Percentiles rank a stretch among this genome's conserved stretches.
Conservation (phyloP, 164 flowering plant genomes). For the Chloranthus sessilifolius region DNA sequence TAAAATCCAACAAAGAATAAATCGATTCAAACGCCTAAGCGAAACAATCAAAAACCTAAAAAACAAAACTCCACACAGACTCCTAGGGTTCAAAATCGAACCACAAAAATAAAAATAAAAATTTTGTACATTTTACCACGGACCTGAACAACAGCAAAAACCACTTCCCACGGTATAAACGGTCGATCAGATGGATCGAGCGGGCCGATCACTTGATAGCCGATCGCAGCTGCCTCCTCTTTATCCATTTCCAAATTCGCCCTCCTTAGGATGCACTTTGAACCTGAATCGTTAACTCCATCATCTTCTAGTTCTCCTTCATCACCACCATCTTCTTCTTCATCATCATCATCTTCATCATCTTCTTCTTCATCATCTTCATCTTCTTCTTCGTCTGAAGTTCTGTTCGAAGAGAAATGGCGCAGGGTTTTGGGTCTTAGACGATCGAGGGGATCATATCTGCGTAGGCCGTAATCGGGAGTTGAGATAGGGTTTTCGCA, state of each 20-base stretch:
- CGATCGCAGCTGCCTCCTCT: slow-evolving; percentile 75
- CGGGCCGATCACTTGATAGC: slow-evolving; percentile 80
- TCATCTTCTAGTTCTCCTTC: slow-evolving; percentile 25
- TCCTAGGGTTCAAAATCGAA: too few species aligned
- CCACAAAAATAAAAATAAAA: slow-evolving; percentile 2
- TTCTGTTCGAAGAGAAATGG: slow-evolving; percentile 26
- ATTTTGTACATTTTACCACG: too few species aligned
- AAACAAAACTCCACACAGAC: not conserved
- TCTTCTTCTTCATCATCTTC: slow-evolving; percentile 11
- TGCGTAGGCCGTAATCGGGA: slow-evolving; percentile 2
- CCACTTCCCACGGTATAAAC: slow-evolving; percentile 67
- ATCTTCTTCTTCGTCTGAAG: not conserved
- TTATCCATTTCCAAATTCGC: slow-evolving; percentile 57
- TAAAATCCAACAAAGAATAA: too few species aligned
- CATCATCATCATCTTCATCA: slow-evolving; percentile 18
- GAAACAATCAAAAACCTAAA: not conserved
- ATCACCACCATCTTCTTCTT: slow-evolving; percentile 17
- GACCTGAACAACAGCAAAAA: slow-evolving; percentile 93
- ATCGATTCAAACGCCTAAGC: too few species aligned
- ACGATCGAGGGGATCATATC: slow-evolving; percentile 1
- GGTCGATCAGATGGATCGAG: slow-evolving; percentile 50
- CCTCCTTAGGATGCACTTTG: slow-evolving; percentile 19
- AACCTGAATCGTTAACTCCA: slow-evolving; percentile 7
- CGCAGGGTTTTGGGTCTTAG: slow-evolving; percentile 12
- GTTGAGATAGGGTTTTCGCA: slow-evolving; percentile 11